These are phyloP conservation scores for Ailanthus altissimus DNA, from an alignment of 345 rosid genomes.

Conservation along the genomic window DNA sequence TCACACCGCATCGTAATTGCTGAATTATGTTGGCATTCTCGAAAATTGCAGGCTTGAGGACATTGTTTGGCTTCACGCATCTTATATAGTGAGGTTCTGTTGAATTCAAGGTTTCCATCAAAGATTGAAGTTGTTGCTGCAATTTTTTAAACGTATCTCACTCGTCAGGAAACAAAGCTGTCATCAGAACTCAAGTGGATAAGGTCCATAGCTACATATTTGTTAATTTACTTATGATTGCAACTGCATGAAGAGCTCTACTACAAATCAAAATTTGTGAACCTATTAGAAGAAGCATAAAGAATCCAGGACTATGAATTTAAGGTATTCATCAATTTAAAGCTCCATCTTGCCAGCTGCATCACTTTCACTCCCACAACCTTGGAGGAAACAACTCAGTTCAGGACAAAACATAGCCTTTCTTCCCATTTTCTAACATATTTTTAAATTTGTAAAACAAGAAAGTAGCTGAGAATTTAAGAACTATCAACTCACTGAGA, in stretches of 20 bases:
- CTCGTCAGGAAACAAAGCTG: slow-evolving; percentile 24
- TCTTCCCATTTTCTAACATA: not conserved
- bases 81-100: slow-evolving; percentile 99
- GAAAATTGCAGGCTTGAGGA: slow-evolving; percentile 92
- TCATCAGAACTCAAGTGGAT: not conserved
- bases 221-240: not conserved
- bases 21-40: slow-evolving; percentile 92
- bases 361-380: not conserved
- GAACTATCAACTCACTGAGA: not conserved
- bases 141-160: slow-evolving; percentile 29
- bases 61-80: slow-evolving; percentile 99
- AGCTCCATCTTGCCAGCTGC: not conserved
- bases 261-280: not conserved
- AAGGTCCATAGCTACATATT: slow-evolving; percentile 2
- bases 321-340: not conserved
- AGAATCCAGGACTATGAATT: not conserved
- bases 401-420: not conserved
- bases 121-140: slow-evolving; percentile 97
- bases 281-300: not conserved
- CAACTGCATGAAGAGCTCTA: not conserved
- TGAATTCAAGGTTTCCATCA: slow-evolving; percentile 93
- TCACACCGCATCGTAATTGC: slow-evolving; percentile 98
- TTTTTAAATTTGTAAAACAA: not conserved
- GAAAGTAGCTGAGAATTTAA: not conserved
- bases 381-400: not conserved